Evolutionary conservation across 2,329 filamentous ascomycete genomes (phyloP).

Genomic region (Phialemoniopsis sp.): DNA sequence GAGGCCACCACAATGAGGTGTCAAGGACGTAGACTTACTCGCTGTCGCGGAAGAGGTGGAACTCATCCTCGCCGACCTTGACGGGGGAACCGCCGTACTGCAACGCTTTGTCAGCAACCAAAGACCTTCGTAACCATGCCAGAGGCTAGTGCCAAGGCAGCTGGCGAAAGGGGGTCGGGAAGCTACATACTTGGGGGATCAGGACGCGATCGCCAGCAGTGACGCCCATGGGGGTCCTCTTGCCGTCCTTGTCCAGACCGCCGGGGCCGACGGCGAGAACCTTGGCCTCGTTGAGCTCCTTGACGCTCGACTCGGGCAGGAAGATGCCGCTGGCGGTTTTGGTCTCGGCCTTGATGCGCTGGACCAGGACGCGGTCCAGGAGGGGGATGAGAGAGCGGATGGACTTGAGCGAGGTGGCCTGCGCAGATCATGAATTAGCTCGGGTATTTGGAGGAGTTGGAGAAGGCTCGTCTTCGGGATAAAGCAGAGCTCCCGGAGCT

Average conservation of each 20-base stretch:
- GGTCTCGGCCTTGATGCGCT: constrained; percentile 94
- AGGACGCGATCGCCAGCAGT: constrained; percentile 83
- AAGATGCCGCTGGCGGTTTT: constrained; percentile 98
- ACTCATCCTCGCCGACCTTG: constrained; percentile 98
- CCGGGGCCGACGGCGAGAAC: constrained; percentile 94
- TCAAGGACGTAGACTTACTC: constrained; percentile 64
- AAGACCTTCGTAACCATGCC: not conserved
- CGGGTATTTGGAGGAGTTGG: not conserved
- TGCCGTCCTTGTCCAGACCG: constrained; percentile 80
- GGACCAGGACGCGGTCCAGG: constrained; percentile 95
- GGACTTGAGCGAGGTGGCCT: constrained; percentile 79
- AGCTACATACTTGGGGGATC: constrained; percentile 77
- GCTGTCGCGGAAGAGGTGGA: constrained; percentile 91
- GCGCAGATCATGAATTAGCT: not conserved
- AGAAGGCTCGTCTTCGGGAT: not conserved
- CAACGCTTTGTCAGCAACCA: not conserved
- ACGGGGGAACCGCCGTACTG: constrained; percentile 91
- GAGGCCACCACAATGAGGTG: not conserved
- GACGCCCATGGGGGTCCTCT: constrained; percentile 82
- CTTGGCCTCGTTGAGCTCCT: constrained; percentile 97
- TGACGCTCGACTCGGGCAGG: constrained; percentile 92
- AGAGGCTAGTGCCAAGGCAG: not conserved
- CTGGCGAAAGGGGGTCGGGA: constrained; percentile 7
- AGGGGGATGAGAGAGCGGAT: constrained; percentile 94
- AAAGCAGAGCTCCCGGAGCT: not conserved